Evolutionary conservation across 2,329 filamentous ascomycete species (phyloP).

Genomic region (Furcasterigmium sp.): DNA sequence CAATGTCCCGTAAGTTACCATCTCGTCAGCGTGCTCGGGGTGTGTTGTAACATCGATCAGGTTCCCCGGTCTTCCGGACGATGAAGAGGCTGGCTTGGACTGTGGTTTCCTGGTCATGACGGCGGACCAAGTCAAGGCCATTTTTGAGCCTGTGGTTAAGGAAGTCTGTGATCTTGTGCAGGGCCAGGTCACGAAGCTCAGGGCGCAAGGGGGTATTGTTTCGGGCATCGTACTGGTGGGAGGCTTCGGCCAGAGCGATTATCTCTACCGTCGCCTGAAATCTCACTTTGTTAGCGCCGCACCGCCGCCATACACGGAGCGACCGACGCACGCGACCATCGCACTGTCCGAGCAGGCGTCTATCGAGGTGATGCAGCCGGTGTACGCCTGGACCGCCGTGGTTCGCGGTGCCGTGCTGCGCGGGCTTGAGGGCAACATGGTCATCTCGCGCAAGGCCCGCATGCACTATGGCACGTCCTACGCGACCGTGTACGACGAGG

Average conservation of each 20-base stretch:
- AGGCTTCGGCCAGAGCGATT: conserved; percentile 76
- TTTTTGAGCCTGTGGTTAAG: conserved; percentile 71
- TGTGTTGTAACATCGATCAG: conserved; percentile 25
- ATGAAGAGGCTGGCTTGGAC: conserved; percentile 69
- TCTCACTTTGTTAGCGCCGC: conserved; percentile 57
- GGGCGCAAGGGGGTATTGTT: conserved; percentile 53
- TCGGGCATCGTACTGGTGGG: conserved; percentile 77
- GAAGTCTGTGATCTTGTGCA: conserved; percentile 64
- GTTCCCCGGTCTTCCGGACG: conserved; percentile 70
- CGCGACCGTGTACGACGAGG: conserved; percentile 73
- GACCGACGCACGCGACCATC: conserved; percentile 32
- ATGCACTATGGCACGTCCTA: conserved; percentile 80
- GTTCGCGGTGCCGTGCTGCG: conserved; percentile 72
- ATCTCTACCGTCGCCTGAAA: conserved; percentile 67
- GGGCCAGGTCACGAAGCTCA: conserved; percentile 54
- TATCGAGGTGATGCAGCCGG: conserved; percentile 76
- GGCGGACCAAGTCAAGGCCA: conserved; percentile 63
- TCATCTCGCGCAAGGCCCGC: conserved; percentile 66
- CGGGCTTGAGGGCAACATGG: conserved; percentile 73
- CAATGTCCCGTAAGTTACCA: conserved; percentile 59
- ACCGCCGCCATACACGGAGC: conserved; percentile 61
- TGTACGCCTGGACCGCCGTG: conserved; percentile 78
- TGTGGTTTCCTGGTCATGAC: conserved; percentile 72
- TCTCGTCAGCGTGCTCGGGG: conserved; percentile 1
- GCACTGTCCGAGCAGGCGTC: conserved; percentile 23